Evolutionary conservation across 2,329 filamentous ascomycete genomes (phyloP), one percentile per base, ranked within the genome.

Genomic region (Diaporthe humulicola): DNA sequence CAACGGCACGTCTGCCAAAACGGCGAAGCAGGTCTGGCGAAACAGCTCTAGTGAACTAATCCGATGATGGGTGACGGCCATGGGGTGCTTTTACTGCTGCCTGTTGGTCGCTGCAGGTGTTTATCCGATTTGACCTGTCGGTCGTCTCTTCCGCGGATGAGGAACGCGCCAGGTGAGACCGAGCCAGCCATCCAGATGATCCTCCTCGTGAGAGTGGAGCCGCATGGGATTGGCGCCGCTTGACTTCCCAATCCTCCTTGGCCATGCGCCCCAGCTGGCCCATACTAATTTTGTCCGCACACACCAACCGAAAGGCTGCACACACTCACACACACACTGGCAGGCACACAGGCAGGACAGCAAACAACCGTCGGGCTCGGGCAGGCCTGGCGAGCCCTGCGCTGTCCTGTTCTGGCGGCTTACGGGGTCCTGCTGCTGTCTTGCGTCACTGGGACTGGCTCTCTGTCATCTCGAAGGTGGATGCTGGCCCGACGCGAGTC

Each of bases 121-220:
- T n/a, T n/a, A n/a, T n/a, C n/a, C n/a, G n/a, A n/a, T n/a, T 57
- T 36, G 54, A 12, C 12, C 33, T 25, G 7, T 17, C 14, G 61
- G 7, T 50, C 15, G 2, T 25, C 14, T 69, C 6, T 54, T 67
- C 42, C 30, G 42, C 42, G 42, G 42, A 7, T 25, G 10, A 38
- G 61, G 28, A 67, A 67, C 52, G 61, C 61, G 30, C 48, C 61
- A 66, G 61, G 22, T 52, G 42, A 36, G 42, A 67, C 61, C 36
- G 42, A 67, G 61, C 60, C 40, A 22, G 22, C 64, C 45, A 54
- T 40, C 64, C 45, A 69, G 64, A 54, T 36, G 64, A 69, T 69
- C 64, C 48, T 69, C 64, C 64, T 69, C 64, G 64, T 69, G 64
- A 69, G 48, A 52, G 64, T 69, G 64, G 64, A 69, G 48, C 64